These are phyloP conservation scores for Spergularia marina DNA, from an alignment of 148 eudicot species.

Conservation along the genomic window DNA sequence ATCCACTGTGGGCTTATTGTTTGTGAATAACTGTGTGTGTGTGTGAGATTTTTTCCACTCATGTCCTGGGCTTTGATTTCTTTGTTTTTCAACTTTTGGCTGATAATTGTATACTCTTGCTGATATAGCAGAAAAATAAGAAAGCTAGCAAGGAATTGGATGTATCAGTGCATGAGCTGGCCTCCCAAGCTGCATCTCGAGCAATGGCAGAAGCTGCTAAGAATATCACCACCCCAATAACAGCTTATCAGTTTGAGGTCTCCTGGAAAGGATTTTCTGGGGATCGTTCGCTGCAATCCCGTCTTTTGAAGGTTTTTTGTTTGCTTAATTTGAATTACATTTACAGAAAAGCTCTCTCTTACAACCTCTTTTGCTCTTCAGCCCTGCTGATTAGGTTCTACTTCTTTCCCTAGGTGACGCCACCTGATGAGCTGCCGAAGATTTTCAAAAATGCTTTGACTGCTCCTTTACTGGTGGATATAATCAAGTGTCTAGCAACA, in stretches of 20 bases:
- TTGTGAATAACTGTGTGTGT: neutral
- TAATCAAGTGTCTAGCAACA: constrained; percentile 64
- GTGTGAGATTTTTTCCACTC: neutral
- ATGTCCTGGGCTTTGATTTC: neutral
- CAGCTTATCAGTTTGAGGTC: constrained; percentile 95
- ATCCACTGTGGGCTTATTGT: constrained; percentile 4
- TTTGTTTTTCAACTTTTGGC: neutral
- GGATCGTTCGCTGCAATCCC: constrained; percentile 71
- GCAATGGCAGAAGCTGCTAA: constrained; percentile 77
- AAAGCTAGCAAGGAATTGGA: constrained; percentile 46
- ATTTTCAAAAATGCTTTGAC: constrained; percentile 85
- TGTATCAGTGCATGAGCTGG: constrained; percentile 78
- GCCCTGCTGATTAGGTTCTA: constrained; percentile 5
- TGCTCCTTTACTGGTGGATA: constrained; percentile 69
- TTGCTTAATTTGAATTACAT: neutral
- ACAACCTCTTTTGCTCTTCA: neutral
- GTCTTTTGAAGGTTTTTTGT: constrained; percentile 61
- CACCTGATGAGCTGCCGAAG: constrained; percentile 64
- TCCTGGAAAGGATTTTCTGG: constrained; percentile 85
- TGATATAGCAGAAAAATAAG: constrained; percentile 34
- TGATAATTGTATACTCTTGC: neutral
- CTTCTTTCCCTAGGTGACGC: constrained; percentile 54
- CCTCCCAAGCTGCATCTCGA: constrained; percentile 82
- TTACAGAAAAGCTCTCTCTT: no score
- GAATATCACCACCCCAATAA: constrained; percentile 65